These are phyloP conservation scores for Sporothrix globosa DNA, from an alignment of 2,329 filamentous ascomycete species.

Conservation along the genomic window DNA sequence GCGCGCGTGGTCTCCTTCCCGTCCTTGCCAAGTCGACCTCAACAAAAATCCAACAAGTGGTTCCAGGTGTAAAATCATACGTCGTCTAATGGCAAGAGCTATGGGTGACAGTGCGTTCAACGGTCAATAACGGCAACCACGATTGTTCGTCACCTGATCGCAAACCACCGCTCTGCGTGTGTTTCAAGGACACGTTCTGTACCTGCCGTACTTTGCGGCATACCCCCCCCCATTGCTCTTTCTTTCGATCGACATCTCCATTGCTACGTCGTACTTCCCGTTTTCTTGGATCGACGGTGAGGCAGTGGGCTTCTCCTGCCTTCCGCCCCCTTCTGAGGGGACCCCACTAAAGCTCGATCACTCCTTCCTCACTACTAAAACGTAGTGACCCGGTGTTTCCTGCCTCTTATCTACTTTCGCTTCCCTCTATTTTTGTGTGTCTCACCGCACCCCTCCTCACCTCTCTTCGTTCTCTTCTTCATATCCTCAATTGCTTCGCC, in stretches of 20 bases:
- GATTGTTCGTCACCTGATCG: not conserved
- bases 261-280: constrained; percentile 9
- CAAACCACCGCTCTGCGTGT: not conserved
- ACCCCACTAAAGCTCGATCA: constrained; percentile 30
- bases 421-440: not conserved
- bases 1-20: constrained; percentile 25
- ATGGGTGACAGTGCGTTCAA: not conserved
- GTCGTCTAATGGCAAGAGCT: constrained; percentile 6
- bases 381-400: constrained; percentile 24
- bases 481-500: constrained; percentile 1
- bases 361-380: constrained; percentile 25
- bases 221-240: not conserved
- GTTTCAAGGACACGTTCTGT: not conserved
- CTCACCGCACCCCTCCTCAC: not conserved
- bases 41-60: constrained; percentile 31
- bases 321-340: constrained; percentile 19
- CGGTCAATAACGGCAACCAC: constrained; percentile 13
- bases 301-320: constrained; percentile 25
- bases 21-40: constrained; percentile 19
- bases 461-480: not conserved
- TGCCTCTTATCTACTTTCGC: constrained; percentile 20
- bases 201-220: not conserved
- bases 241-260: not conserved
- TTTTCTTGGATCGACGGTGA: constrained; percentile 14
- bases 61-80: not conserved